phyloP scores from a whole-genome alignment of 1,139 yeast species.

The Zhuliangozyma blackwelliae region DNA sequence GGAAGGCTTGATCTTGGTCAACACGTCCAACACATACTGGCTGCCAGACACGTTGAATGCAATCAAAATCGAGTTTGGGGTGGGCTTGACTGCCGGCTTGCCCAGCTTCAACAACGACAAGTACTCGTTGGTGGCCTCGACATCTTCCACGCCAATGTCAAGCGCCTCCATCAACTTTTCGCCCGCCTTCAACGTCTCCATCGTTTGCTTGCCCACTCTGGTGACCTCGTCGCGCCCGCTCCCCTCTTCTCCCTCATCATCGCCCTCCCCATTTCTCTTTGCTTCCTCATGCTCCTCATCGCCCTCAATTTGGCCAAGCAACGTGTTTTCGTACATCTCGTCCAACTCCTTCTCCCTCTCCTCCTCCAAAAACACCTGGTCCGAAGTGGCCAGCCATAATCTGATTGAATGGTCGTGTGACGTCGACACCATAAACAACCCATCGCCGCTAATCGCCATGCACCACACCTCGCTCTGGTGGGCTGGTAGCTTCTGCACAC shows the following conservation, averaged over 20 bases:
- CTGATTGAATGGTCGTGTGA: constrained; percentile 93
- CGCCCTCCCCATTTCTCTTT: constrained; percentile 21
- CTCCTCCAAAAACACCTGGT: constrained; percentile 91
- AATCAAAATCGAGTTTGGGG: constrained; percentile 62
- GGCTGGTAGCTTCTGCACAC: constrained; percentile 79
- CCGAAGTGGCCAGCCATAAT: constrained; percentile 88
- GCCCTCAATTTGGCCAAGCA: constrained; percentile 62
- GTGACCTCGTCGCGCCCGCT: constrained; percentile 49
- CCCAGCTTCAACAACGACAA: constrained; percentile 29
- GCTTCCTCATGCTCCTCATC: constrained; percentile 44
- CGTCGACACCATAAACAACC: constrained; percentile 73
- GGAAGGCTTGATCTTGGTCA: constrained; percentile 68
- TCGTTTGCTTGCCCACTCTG: constrained; percentile 75
- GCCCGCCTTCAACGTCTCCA: constrained; percentile 92
- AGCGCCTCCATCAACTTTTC: constrained; percentile 91
- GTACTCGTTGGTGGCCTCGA: constrained; percentile 55
- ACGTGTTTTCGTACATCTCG: constrained; percentile 76
- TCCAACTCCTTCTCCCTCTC: constrained; percentile 95
- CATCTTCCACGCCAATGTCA: constrained; percentile 74
- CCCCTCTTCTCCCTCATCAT: constrained; percentile 36
- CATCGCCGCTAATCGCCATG: constrained; percentile 68
- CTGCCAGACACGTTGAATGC: constrained; percentile 73
- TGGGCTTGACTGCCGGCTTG: constrained; percentile 53
- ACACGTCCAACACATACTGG: constrained; percentile 69
- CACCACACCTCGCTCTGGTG: constrained; percentile 97